Base-by-base conservation (phyloP, 192 early-diverging fungal species). In the Coemansia sp. region DNA sequence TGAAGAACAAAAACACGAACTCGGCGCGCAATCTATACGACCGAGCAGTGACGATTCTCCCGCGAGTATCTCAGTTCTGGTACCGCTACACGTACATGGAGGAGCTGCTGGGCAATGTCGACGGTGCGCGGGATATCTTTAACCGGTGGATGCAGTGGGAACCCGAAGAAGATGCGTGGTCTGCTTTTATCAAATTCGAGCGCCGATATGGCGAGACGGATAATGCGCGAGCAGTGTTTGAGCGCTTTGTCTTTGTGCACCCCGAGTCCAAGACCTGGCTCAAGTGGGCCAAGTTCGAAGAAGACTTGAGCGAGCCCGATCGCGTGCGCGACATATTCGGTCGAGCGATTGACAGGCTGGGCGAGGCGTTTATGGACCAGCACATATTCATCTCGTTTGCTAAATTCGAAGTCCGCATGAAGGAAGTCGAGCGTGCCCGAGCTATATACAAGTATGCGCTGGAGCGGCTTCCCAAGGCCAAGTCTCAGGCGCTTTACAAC, bases 131-230 rank as follows among this genome's bases (percentile, higher is more conserved):
- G 10, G 91, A 93, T 39, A 92, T 99, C 27, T 99, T 99, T 88
- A 94, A 97, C 63, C 88, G 98, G 42, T 99, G 98, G 98, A 98
- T 99, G 97, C 87, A 92, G 63, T 98, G 98, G 96, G 95, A 98
- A 68, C 96, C 97, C 17, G 82, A 88, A 34, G 93, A 94, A 64
- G 91, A 89, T 19, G 95, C 94, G 2, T 99, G 98, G 98, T 80
- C 83, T 69, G 94, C 96, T 3, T 99, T 94, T 68, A 90, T 98
- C 51, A 94, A 96, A 78, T 90, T 98, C 75, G 98, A 99, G 73
- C 87, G 86, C 60, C 84, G 95, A 51, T 95, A 99, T 73, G 76
- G 86, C 38, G 96, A 99, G 74, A 71, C 85, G 51, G 95, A 92
- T 32, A 84, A 90, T 12, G 96, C 92, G 9, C 84, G 96, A 5